phyloP scores from a whole-genome alignment of 2,329 filamentous ascomycete genomes.

The Phoma sp. region DNA sequence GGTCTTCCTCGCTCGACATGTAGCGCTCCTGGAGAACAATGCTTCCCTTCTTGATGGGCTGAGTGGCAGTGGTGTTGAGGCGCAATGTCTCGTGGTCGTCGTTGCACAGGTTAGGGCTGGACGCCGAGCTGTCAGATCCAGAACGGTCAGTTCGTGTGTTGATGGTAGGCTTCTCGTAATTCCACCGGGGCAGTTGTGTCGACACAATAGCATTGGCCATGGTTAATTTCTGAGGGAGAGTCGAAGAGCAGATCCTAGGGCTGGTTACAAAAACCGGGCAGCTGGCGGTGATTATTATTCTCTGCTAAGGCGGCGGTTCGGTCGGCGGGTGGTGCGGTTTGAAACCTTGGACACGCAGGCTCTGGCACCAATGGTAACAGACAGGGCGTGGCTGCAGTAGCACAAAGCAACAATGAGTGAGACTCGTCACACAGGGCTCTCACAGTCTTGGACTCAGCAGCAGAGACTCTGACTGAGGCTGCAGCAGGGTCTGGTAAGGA shows the following conservation, averaged over 20 bases:
- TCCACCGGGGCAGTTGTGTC: slow-evolving; percentile 47
- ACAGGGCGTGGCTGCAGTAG: slow-evolving; percentile 27
- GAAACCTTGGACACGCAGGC: slow-evolving; percentile 40
- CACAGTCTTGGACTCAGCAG: slow-evolving; percentile 19
- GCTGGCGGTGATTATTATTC: slow-evolving; percentile 24
- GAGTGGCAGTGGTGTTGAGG: slow-evolving; percentile 35
- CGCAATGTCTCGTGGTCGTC: slow-evolving; percentile 42
- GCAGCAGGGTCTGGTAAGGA: slow-evolving; percentile 13
- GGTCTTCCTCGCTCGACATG: slow-evolving; percentile 48
- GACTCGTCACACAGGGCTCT: slow-evolving; percentile 26
- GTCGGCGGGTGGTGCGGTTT: slow-evolving; percentile 21
- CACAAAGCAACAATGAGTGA: slow-evolving; percentile 28
- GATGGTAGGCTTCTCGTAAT: slow-evolving; percentile 42
- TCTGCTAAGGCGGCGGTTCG: slow-evolving; percentile 19
- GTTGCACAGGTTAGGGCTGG: slow-evolving; percentile 46
- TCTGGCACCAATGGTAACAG: slow-evolving; percentile 37
- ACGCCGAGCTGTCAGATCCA: slow-evolving; percentile 40
- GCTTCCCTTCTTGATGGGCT: slow-evolving; percentile 29
- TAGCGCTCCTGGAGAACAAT: slow-evolving; percentile 45
- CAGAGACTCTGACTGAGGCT: slow-evolving; percentile 13
- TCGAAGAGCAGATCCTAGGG: slow-evolving; percentile 7
- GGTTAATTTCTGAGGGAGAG: slow-evolving; percentile 19
- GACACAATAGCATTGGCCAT: slow-evolving; percentile 43
- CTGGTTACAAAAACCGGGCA: slow-evolving; percentile 3
- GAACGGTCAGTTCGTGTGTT: slow-evolving; percentile 34